These are phyloP conservation scores for Aspergillus sp. DNA, from an alignment of 2,329 filamentous ascomycete genomes.

Conservation along the genomic window DNA sequence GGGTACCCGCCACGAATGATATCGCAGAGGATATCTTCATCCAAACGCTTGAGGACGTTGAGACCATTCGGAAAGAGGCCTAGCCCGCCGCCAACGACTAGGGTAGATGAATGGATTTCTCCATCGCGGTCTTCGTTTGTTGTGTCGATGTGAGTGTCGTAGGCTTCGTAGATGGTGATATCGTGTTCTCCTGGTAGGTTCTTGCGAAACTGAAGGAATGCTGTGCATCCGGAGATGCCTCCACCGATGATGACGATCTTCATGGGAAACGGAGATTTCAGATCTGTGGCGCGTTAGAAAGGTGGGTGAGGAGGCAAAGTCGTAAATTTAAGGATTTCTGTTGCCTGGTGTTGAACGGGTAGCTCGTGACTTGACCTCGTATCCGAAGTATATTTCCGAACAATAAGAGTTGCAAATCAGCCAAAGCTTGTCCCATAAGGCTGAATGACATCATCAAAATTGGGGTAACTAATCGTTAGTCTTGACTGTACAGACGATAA, in stretches of 20 bases:
- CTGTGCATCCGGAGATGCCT: conserved; percentile 46
- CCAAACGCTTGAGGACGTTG: conserved; percentile 42
- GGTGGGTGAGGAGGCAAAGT: background rate
- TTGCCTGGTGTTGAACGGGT: background rate
- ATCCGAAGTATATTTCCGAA: background rate
- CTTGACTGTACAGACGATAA: background rate
- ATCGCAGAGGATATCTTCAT: conserved; percentile 39
- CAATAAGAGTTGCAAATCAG: background rate
- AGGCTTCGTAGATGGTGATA: conserved; percentile 48
- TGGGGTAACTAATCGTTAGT: too few species aligned
- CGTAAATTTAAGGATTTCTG: background rate
- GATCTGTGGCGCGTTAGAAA: background rate
- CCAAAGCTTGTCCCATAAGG: background rate
- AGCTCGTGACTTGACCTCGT: background rate
- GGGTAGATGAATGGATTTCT: conserved; percentile 37
- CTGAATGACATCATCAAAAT: background rate
- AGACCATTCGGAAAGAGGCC: conserved; percentile 48
- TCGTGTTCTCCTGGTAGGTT: conserved; percentile 38
- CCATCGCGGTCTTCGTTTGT: conserved; percentile 26
- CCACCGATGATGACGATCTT: conserved; percentile 51
- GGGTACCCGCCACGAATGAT: conserved; percentile 42
- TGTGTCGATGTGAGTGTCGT: conserved; percentile 36
- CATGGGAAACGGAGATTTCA: conserved; percentile 29
- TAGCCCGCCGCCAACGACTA: conserved; percentile 45
- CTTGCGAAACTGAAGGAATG: conserved; percentile 47